Base-by-base conservation (phyloP, 164 flowering plant genomes). In the Sextonia rubra region DNA sequence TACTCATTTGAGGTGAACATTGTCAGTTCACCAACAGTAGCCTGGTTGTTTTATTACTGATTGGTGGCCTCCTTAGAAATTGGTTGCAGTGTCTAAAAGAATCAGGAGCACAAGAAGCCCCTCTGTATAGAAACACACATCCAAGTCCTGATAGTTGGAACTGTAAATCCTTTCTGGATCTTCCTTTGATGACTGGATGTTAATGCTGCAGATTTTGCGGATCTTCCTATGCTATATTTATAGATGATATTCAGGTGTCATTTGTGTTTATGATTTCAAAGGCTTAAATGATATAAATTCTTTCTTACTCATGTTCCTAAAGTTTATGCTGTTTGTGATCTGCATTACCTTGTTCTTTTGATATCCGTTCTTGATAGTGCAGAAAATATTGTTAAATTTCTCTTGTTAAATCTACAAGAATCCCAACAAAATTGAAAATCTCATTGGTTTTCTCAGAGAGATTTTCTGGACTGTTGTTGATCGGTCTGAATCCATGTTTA, bases 1-100 rank as follows among this genome's bases (percentile, higher is more conserved):
- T 79, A 82, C 89, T 73, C 83, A 60, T 70, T 66, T 70, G 70
- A 80, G 86, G 72, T 84, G 82, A 87, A 32, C 69, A 68, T 64
- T 4, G 44, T 22, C 22, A 20, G 44, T 20, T 52, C 26, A 18
- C 37, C 37, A 37, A 56, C 58, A 71, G 17, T 65, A 37, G 44
- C 66, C 23, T 22, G 32, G 1, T 61, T 2, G 20, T 22, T 17
- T 15, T 8, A 62, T 68, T 12, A 4, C 30, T 17, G 26, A 24
- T 25, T 25, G 60, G 23, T 24, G 66, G 56, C 27, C 20, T 37
- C 64, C 25, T 12, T 11, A 9, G 24, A 22, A 61, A 5, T 11
- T 61, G 18, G 64, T 25, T 25, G 3, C 7, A 22, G 60, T 3
- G 15, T 1, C 48, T 49, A 23, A 66, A 27, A 55, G 25, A 62